phyloP scores from a whole-genome alignment of 2,329 filamentous ascomycete species.

The Ceratocystis eucalypticola region DNA sequence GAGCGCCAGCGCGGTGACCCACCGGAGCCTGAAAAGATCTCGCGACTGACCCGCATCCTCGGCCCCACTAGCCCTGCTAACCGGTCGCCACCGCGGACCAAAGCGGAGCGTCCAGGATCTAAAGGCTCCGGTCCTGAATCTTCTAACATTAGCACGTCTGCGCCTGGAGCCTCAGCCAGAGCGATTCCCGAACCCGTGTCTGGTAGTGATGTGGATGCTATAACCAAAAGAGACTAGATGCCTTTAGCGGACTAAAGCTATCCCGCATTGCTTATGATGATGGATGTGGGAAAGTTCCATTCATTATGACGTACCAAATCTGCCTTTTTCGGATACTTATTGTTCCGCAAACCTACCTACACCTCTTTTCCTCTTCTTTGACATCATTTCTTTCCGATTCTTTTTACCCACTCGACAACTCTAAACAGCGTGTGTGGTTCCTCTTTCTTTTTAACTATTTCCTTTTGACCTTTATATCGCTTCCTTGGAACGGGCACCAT shows the following conservation, averaged over 20 bases:
- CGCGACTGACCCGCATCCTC: slow-evolving; percentile 22
- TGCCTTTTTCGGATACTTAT: too few species aligned
- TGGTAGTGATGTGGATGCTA: background rate
- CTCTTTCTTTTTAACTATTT: background rate
- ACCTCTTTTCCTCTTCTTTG: background rate
- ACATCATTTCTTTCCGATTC: background rate
- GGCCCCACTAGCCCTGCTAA: slow-evolving; percentile 6
- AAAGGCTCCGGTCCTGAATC: background rate
- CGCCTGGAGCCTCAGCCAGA: slow-evolving; percentile 1
- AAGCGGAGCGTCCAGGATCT: slow-evolving; percentile 7
- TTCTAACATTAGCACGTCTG: slow-evolving; percentile 2
- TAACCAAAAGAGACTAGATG: slow-evolving; percentile 7
- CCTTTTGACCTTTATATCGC: background rate
- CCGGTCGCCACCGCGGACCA: slow-evolving; percentile 3
- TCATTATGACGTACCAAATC: too few species aligned
- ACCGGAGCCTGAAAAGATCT: slow-evolving; percentile 18
- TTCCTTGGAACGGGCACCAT: too few species aligned
- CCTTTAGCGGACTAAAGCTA: background rate
- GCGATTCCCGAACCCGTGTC: slow-evolving; percentile 3
- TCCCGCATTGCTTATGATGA: background rate
- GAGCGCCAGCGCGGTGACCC: slow-evolving; percentile 17
- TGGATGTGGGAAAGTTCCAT: background rate
- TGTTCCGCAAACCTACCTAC: too few species aligned
- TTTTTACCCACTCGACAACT: background rate
- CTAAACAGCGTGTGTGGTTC: background rate